These are phyloP conservation scores for Coemansia asiatica DNA, from an alignment of 192 early-diverging fungal species.

Conservation along the genomic window DNA sequence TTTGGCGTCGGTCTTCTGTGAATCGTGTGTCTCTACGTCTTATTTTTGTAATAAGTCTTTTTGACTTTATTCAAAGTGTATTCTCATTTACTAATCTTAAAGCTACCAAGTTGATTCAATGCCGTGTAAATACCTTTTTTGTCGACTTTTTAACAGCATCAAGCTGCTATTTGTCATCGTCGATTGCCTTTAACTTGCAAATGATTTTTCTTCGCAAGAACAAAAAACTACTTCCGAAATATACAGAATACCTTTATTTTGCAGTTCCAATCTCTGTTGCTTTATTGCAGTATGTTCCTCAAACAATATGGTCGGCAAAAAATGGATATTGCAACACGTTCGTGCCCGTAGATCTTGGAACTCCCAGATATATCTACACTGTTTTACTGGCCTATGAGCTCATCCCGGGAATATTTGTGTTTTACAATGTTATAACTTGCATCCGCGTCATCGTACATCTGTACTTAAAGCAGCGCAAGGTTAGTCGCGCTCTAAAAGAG, in stretches of 20 bases:
- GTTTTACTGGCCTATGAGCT: conserved; percentile 15
- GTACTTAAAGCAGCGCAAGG: conserved; percentile 22
- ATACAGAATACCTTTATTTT: conserved; percentile 40
- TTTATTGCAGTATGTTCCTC: conserved; percentile 14
- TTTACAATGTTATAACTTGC: conserved; percentile 33
- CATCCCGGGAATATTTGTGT: conserved; percentile 21
- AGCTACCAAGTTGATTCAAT: not conserved
- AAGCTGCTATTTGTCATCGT: conserved; percentile 35
- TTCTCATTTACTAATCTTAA: not conserved
- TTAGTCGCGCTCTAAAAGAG: conserved; percentile 13
- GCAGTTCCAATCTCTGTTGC: conserved; percentile 17
- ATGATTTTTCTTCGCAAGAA: conserved; percentile 30
- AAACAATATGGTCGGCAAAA: conserved; percentile 16
- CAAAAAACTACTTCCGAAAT: conserved; percentile 16
- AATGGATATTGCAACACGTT: conserved; percentile 20
- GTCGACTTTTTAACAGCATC: conserved; percentile 15
- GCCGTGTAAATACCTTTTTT: conserved; percentile 15
- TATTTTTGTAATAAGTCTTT: conserved; percentile 26
- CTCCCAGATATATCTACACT: conserved; percentile 18
- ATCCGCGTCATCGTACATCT: conserved; percentile 20
- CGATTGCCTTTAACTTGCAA: conserved; percentile 43
- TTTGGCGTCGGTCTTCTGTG: conserved; percentile 34
- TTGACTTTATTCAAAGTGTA: conserved; percentile 29
- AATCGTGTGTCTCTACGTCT: conserved; percentile 36
- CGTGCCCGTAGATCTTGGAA: conserved; percentile 12